Evolutionary conservation across 75 land plant species (phyloP), one percentile per base, ranked within the genome.

Genomic region (Sequoiadendron giganteum): DNA sequence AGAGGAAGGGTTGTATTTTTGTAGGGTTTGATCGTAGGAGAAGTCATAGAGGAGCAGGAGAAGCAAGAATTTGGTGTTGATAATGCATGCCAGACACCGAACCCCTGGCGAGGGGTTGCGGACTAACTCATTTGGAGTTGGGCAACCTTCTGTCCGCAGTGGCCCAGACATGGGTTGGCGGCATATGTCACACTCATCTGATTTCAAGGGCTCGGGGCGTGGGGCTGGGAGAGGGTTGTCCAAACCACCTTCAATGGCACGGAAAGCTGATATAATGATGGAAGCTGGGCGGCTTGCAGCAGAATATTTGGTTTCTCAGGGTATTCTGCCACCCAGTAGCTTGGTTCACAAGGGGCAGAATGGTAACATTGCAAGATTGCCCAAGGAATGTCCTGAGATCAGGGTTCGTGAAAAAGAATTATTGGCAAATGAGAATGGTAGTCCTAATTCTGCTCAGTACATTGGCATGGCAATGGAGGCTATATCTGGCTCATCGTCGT

Each of bases 221-320:
- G 84, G 90, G 73, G 76, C 79, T 54, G 87, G 56, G 75, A 87
- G 91, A 54, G 90, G 90, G n/a, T 88, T 85, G 18, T 32, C 47
- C 38, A 42, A 47, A 16, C 90, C 86, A 5, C n/a, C 72, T 2
- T 54, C 70, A 21, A 86, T 85, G 81, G 86, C 32, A 36, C 70
- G 89, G 21, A 88, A 82, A 42, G 49, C 58, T 6, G 89, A 92
- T 55, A 78, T 92, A 43, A 85, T 92, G 48, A 83, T 93, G 93
- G 95, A 94, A 78, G 95, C 95, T 0, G 95, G 95, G 47, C 90
- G 94, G 54, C 94, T 94, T 40, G 95, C 95, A 1, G 90, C 94
- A 1, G 93, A 94, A 85, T 94, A 93, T 85, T 85, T 94, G 89
- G 93, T 93, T 68, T 88, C 95, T 10, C 90, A 92, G 86, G 95